Percentiles rank a stretch among this genome's conserved stretches.
phyloP scores from a whole-genome alignment of 1,284 basidiomycete species.

The Ganoderma meredithae region DNA sequence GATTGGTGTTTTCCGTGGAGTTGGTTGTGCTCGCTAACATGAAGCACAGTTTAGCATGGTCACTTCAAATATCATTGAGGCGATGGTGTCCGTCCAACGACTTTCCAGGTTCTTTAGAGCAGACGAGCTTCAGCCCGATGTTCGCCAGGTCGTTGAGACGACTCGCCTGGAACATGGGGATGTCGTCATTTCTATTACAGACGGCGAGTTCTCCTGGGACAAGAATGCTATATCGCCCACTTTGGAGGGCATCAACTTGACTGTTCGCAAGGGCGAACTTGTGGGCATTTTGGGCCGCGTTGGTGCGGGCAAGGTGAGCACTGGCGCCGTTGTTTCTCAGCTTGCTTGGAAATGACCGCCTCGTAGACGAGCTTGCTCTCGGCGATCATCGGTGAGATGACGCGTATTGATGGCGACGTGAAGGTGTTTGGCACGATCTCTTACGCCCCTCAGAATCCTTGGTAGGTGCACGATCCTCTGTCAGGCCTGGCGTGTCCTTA shows the following conservation, averaged over 20 bases:
- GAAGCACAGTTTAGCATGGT: conserved; percentile 66
- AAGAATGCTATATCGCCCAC: conserved; percentile 63
- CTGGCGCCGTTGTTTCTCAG: conserved; percentile 31
- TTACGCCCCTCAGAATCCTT: conserved; percentile 91
- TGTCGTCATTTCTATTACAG: conserved; percentile 73
- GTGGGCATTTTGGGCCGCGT: conserved; percentile 90
- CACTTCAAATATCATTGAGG: conserved; percentile 83
- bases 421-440: conserved; percentile 80
- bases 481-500: neutral
- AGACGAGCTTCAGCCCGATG: conserved; percentile 84
- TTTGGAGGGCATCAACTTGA: conserved; percentile 80
- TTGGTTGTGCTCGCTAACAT: neutral
- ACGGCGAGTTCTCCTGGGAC: conserved; percentile 85
- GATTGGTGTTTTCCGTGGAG: conserved; percentile 9
- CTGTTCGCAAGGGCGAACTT: conserved; percentile 86
- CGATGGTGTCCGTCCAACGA: conserved; percentile 86
- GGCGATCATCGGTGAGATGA: conserved; percentile 91
- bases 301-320: conserved; percentile 86
- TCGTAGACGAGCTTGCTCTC: conserved; percentile 72
- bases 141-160: conserved; percentile 60
- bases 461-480: conserved; percentile 52
- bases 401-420: conserved; percentile 76
- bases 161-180: conserved; percentile 63
- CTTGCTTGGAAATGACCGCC: conserved; percentile 3
- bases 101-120: conserved; percentile 81